Base-by-base conservation (phyloP, 2,329 filamentous ascomycete species). In the Cordyceps farinosa region DNA sequence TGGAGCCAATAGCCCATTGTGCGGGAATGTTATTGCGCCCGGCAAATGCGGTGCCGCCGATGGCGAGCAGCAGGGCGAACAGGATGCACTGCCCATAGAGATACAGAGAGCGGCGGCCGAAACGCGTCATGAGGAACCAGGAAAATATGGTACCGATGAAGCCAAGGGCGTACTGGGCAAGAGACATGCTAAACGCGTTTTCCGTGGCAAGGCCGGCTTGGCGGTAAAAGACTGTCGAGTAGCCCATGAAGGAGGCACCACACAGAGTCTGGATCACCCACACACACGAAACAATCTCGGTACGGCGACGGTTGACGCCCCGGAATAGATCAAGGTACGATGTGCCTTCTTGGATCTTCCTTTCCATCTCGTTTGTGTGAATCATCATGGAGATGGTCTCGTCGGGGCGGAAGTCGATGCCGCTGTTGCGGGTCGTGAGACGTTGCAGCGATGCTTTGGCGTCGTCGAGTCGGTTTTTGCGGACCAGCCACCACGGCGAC, bases 201-300 rank as follows among this genome's bases (percentile, higher is more conserved):
- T 72, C 70, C 5, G 73, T 68, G 9, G 69, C 72, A 65, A 81
- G 72, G 2, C 79, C 78, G 13, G 77, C 79, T 63, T 77, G 76
- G 32, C 77, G 72, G 61, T 78, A 80, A 64, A 81, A 82, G 66
- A 79, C 78, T 36, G 84, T 87, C 27, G 84, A 86, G 72, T 86
- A 87, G 65, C 84, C 85, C 73, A 84, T 86, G 65, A 81, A 74
- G 7, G 72, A 72, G 2, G 74, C 62, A 11, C 78, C 78, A 62
- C 75, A 78, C 0, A 78, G 67, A 0, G 74, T 76, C 69, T 80
- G 78, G 5, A 76, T 74, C 42, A 76, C 73, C 72, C 76, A 81
- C 0, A 74, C 80, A 71, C 81, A 68, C 60, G 76, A 77, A 6
- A 77, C 78, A 60, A 82, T 77, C 61, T 80, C 78, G 1, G 79